Evolutionary conservation across 768 basidiomycete genomes (phyloP).

Genomic region (Amanita pseudoporphyria): DNA sequence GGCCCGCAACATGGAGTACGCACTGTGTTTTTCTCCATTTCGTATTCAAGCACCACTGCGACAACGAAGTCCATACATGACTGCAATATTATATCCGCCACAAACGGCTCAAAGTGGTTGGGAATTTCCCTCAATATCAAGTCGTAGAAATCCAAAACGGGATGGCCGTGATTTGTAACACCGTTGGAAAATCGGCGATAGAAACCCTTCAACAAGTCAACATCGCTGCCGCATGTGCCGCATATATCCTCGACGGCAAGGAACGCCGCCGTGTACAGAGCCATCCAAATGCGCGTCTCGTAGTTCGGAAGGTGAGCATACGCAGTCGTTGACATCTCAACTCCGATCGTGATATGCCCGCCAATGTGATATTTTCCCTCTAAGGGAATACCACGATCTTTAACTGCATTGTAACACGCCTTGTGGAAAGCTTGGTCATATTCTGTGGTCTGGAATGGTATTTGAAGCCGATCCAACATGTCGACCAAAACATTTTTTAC

Average conservation of each 20-base stretch:
- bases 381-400: conserved; percentile 17
- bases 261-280: conserved; percentile 28
- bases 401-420: conserved; percentile 16
- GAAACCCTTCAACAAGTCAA: conserved; percentile 22
- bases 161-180: conserved; percentile 19
- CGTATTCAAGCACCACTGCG: conserved; percentile 14
- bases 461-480: not conserved
- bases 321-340: conserved; percentile 17
- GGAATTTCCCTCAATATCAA: conserved; percentile 20
- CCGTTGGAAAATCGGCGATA: conserved; percentile 20
- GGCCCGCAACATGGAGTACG: not conserved
- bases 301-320: conserved; percentile 21
- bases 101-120: conserved; percentile 18
- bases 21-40: conserved; percentile 1
- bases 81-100: conserved; percentile 25
- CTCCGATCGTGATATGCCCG: conserved; percentile 22
- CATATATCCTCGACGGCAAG: conserved; percentile 28
- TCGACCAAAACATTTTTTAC: not conserved
- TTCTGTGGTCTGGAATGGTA: not conserved
- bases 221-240: conserved; percentile 14
- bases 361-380: conserved; percentile 13
- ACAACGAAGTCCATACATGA: conserved; percentile 26
- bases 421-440: conserved; percentile 8
- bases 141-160: conserved; percentile 24
- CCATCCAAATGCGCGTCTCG: conserved; percentile 23